A percentile compares a stretch with the other conserved stretches of the same genome.
Conservation (phyloP, 352 stramenopile genomes). For the Blastocystis sp. region DNA sequence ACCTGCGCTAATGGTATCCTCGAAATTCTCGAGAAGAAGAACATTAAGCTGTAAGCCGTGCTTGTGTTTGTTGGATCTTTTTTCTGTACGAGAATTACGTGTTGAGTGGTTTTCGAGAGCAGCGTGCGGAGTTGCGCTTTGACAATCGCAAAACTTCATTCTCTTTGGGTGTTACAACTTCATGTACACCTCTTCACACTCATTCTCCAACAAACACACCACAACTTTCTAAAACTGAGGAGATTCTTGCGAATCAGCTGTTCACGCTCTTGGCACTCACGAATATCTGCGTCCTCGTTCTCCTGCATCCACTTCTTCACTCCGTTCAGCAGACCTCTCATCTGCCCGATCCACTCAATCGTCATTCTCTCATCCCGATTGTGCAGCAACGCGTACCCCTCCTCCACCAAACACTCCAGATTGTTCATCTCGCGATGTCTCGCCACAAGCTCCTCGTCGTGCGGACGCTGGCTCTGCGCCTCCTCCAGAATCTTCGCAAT, state of each 20-base stretch:
- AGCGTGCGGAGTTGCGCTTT: no score
- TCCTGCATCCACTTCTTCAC: constrained; percentile 45
- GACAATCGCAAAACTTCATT: no score
- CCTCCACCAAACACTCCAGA: constrained; percentile 57
- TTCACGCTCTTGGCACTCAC: constrained; percentile 21
- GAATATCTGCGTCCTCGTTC: constrained; percentile 41
- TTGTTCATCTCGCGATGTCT: constrained; percentile 21
- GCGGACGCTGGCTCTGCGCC: not conserved
- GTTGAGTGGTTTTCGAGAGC: no score
- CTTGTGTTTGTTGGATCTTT: not conserved
- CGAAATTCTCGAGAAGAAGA: constrained; percentile 74
- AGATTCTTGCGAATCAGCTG: constrained; percentile 57
- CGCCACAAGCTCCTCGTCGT: constrained; percentile 32
- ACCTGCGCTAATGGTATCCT: constrained; percentile 79
- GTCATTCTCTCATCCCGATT: not conserved
- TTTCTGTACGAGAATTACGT: no score
- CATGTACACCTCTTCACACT: no score
- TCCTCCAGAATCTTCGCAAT: not conserved
- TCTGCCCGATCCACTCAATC: constrained; percentile 49
- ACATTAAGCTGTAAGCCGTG: constrained; percentile 67
- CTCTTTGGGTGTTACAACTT: no score
- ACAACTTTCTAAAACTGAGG: not conserved
- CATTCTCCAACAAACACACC: constrained; percentile 23
- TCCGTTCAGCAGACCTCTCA: not conserved
- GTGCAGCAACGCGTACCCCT: constrained; percentile 43